Evolutionary conservation across 108 stramenopile species (phyloP), one percentile per base, ranked within the genome.

Genomic region (Cylindrotheca closterium): DNA sequence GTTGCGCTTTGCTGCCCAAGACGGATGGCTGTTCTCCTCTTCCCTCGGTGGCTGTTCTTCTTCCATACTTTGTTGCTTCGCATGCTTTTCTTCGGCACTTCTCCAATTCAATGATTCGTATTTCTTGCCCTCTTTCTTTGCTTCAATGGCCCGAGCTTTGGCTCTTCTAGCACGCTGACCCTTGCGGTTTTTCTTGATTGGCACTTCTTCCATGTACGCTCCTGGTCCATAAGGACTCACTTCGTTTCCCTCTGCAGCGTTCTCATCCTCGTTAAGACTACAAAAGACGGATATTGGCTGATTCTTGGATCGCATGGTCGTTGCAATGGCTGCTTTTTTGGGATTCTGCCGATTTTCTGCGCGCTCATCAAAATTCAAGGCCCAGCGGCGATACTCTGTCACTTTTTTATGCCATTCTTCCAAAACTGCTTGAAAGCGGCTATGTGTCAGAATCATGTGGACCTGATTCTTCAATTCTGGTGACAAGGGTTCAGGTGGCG

Each of bases 81-180:
- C 42, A 4, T 31, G 45, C 47, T 65, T 29, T 28, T 71, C 49
- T 18, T 67, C 23, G 47, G 47, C 46, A 12, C 68, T 53, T 79
- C 91, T 83, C 87, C 91, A 89, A 73, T 92, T 89, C 31, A 78
- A 49, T 10, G 83, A 81, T 34, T 65, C 55, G 28, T 77, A 46
- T 21, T 51, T 63, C 69, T 62, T 67, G 25, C 93, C 93, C 30
- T 80, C 71, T 57, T 87, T 83, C 52, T 77, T 74, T 45, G 88
- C 82, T 73, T 85, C 74, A 50, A 86, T 78, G 1, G 87, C 89
- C 63, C 74, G 62, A 8, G 88, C 87, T 68, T 89, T 91, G 26
- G 89, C 89, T 63, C 75, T 77, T 47, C 93, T 75, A 51, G 77
- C 79, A 53, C 89, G 77, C 68, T 94, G 93, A 19, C 93, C 93